Conservation (phyloP, 2,329 filamentous ascomycete genomes). For the Diplodia sapinea region DNA sequence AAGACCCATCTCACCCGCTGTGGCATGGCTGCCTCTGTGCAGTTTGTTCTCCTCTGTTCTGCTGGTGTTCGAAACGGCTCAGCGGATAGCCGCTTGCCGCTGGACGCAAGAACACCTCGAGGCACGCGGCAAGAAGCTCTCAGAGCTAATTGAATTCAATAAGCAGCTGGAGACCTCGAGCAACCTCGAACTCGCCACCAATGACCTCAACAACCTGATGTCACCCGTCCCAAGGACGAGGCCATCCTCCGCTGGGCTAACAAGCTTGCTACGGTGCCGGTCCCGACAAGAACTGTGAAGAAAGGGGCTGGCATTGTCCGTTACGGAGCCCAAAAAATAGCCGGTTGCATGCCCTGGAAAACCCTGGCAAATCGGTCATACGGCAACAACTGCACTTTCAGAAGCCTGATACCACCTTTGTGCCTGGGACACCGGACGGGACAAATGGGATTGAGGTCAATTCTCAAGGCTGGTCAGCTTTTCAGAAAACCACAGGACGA, state of each 20-base stretch:
- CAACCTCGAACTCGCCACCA: too few relatives aligned
- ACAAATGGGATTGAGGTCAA: neutral
- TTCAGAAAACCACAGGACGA: too few relatives aligned
- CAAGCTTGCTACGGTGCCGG: neutral
- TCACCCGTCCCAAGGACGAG: too few relatives aligned
- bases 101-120: too few relatives aligned
- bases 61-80: slow-evolving; percentile 3
- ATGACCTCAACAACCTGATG: too few relatives aligned
- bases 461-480: neutral
- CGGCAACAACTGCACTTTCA: slow-evolving; percentile 4
- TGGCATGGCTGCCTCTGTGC: slow-evolving; percentile 14
- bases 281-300: neutral
- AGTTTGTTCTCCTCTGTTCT: slow-evolving; percentile 6
- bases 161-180: too few relatives aligned
- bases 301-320: neutral
- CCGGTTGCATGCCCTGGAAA: neutral
- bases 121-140: too few relatives aligned
- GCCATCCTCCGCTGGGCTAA: too few relatives aligned
- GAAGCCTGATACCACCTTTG: neutral
- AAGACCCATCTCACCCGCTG: slow-evolving; percentile 19
- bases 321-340: neutral
- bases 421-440: slow-evolving; percentile 1
- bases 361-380: neutral
- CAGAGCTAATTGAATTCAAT: too few relatives aligned
- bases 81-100: too few relatives aligned